Evolutionary conservation across 176 grass and related monocot species (phyloP), one percentile per base, ranked within the genome.

Genomic region (Phyllostachys edulis): DNA sequence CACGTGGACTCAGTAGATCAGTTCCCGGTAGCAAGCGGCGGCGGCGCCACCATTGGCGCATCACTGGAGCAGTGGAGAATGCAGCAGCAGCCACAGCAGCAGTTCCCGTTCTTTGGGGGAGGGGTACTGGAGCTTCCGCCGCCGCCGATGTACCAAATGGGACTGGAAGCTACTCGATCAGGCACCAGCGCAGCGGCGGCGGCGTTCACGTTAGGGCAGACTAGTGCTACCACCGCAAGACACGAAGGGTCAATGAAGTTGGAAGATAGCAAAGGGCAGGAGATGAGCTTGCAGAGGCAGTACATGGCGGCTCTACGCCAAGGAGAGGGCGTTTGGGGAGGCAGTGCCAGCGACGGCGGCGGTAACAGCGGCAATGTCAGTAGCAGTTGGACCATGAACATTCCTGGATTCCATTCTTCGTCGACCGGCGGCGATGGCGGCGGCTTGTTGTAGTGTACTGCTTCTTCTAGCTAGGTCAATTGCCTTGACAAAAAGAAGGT

Each of bases 61-160:
- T 80, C 85, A 27, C 71, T 94, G 6, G 87, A 90, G 54, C 90
- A 94, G 79, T 94, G 87, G 87, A 85, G 92, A 86, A 9, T 89
- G 47, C 77, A 80, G 34, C 87, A 90, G 63, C 88, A 88, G 82
- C 87, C 78, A 14, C 85, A 78, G 36, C 86, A 87, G 42, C 92
- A 91, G 55, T 95, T 93, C 84, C 93, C 93, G 26, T 91, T 95
- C 87, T 42, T 95, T 14, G 81, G 81, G 20, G 84, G 81, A 63
- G 75, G 91, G 24, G 86, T 85, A 9, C 44, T 88, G 18, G 87
- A 77, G 1, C 78, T 90, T 47, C 90, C 87, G 39, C 75, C 76
- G 38, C 61, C 73, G 6, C 72, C 60, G 52, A 82, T 92, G 87
- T 94, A 88, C 83, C 87, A 85, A 52, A 75, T 91, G 17, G 89